phyloP scores from a whole-genome alignment of 2,329 filamentous ascomycete genomes.

The Fusarium succisae region DNA sequence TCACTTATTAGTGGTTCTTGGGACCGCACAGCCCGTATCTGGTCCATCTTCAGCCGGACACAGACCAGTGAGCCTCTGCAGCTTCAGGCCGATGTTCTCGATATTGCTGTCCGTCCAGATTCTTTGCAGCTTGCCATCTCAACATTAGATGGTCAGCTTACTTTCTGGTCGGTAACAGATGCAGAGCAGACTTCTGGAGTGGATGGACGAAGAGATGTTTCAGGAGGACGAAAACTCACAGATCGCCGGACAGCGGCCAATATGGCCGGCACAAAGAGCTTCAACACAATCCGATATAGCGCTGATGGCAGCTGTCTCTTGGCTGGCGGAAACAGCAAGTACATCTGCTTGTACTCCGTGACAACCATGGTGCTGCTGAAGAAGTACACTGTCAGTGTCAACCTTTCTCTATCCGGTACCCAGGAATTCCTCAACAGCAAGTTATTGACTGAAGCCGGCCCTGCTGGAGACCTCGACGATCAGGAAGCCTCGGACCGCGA shows the following conservation, averaged over 20 bases:
- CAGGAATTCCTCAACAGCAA: conserved; percentile 97
- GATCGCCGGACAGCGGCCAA: conserved; percentile 94
- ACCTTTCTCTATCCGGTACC: conserved; percentile 93
- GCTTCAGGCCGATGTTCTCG: conserved; percentile 88
- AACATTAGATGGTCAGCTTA: conserved; percentile 91
- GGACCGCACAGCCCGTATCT: conserved; percentile 95
- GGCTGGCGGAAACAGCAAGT: conserved; percentile 96
- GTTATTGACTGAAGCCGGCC: conserved; percentile 88
- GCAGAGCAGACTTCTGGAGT: conserved; percentile 86
- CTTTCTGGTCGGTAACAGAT: conserved; percentile 93
- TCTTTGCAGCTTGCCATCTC: conserved; percentile 91
- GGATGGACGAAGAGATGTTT: conserved; percentile 91
- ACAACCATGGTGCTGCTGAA: conserved; percentile 90
- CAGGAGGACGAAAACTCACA: conserved; percentile 86
- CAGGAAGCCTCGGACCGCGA: conserved; percentile 90
- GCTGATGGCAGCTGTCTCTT: conserved; percentile 91
- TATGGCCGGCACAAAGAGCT: conserved; percentile 87
- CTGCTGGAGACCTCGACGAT: conserved; percentile 84
- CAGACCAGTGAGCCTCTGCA: conserved; percentile 96
- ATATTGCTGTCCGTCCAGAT: conserved; percentile 87
- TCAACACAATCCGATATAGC: conserved; percentile 88
- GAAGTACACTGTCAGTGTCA: conserved; percentile 95
- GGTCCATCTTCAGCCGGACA: conserved; percentile 93
- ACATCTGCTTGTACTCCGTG: conserved; percentile 97
- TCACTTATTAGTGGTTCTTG: conserved; percentile 91